Percentiles rank a stretch among this genome's conserved stretches.
Evolutionary conservation across 225 moss, liverwort and hornwort genomes (phyloP).

Genomic region (Asterella californica): DNA sequence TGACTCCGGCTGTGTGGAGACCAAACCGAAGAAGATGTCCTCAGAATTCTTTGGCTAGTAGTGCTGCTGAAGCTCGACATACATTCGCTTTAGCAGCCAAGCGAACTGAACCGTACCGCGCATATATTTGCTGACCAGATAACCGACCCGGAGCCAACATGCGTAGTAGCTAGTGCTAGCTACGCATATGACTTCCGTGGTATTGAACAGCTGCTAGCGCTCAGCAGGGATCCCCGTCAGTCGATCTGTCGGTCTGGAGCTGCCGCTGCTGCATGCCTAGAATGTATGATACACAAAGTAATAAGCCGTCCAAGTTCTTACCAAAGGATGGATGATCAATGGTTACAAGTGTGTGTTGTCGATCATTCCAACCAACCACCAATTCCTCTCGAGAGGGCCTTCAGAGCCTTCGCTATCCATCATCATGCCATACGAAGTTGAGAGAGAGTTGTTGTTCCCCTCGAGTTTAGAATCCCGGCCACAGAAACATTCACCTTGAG

Average conservation of each 20-base stretch:
- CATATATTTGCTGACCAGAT: background rate
- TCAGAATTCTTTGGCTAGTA: background rate
- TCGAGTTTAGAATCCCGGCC: background rate
- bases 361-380: background rate
- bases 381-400: background rate
- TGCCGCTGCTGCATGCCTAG: background rate
- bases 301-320: conserved; percentile 1
- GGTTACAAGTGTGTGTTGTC: background rate
- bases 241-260: no score
- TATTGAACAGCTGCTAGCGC: background rate
- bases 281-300: conserved; percentile 5
- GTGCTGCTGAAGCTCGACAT: conserved; percentile 6
- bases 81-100: background rate
- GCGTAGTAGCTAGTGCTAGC: background rate
- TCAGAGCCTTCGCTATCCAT: background rate
- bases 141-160: background rate
- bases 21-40: background rate
- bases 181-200: background rate
- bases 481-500: background rate
- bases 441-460: background rate
- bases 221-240: background rate
- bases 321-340: no score
- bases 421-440: background rate
- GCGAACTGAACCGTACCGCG: background rate
- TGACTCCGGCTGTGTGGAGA: background rate